These are phyloP conservation scores for Parsonsia alboflavescens DNA, from an alignment of 257 asterid species.

Conservation along the genomic window DNA sequence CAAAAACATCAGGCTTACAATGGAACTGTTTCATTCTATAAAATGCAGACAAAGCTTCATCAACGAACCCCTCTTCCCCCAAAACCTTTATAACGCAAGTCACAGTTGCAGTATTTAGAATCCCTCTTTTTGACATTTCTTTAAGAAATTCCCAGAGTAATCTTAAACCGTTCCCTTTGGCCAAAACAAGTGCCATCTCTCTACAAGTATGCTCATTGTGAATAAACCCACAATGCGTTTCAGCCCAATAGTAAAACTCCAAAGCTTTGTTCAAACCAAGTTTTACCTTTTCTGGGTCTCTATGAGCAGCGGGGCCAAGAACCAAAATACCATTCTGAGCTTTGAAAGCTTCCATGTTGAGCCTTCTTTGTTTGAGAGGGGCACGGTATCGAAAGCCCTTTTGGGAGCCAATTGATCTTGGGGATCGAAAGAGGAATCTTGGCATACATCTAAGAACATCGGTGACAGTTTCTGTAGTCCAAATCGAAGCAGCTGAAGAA, in stretches of 20 bases:
- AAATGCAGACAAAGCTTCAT: slow-evolving; percentile 74
- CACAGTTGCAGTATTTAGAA: slow-evolving; percentile 58
- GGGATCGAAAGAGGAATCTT: slow-evolving; percentile 58
- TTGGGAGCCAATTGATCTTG: slow-evolving; percentile 81
- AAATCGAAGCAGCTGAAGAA: slow-evolving; percentile 14
- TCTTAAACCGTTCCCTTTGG: slow-evolving; percentile 60
- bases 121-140: slow-evolving; percentile 62
- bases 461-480: slow-evolving; percentile 60
- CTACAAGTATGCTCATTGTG: slow-evolving; percentile 76
- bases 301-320: slow-evolving; percentile 84
- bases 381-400: slow-evolving; percentile 69
- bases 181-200: slow-evolving; percentile 84
- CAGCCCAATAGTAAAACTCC: slow-evolving; percentile 84
- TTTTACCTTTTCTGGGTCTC: slow-evolving; percentile 53
- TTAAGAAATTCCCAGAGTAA: slow-evolving; percentile 72
- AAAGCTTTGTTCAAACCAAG: slow-evolving; percentile 70
- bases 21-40: slow-evolving; percentile 86
- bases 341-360: slow-evolving; percentile 42
- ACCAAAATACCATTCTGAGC: slow-evolving; percentile 44
- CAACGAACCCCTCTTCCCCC: slow-evolving; percentile 79
- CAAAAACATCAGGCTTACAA: slow-evolving; percentile 74
- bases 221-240: slow-evolving; percentile 42
- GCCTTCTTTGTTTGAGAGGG: slow-evolving; percentile 64
- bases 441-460: slow-evolving; percentile 72
- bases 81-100: slow-evolving; percentile 78